Evolutionary conservation across 306 rosid genomes (phyloP).

Genomic region (Corylus americana): DNA sequence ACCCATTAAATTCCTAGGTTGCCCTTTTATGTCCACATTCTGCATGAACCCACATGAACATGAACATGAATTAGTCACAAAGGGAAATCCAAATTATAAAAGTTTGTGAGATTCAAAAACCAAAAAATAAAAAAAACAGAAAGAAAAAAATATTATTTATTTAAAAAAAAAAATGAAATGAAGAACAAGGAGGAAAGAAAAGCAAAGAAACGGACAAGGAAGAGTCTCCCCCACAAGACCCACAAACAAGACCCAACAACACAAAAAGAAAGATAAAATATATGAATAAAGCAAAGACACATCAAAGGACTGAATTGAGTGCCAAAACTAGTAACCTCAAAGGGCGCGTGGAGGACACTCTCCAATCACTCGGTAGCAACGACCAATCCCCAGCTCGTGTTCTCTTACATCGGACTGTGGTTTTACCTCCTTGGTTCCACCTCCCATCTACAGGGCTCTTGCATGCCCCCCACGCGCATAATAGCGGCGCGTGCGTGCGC

Average conservation of each 20-base stretch:
- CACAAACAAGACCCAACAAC: slow-evolving; percentile 50
- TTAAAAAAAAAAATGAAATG: too few relatives aligned
- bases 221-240: slow-evolving; percentile 47
- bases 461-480: slow-evolving; percentile 51
- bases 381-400: slow-evolving; percentile 28
- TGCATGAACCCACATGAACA: slow-evolving; percentile 33
- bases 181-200: slow-evolving; percentile 21
- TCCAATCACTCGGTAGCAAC: slow-evolving; percentile 53
- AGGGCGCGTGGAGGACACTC: slow-evolving; percentile 47
- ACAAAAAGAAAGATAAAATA: neutral
- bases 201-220: slow-evolving; percentile 49
- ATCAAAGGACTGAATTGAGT: slow-evolving; percentile 1
- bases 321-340: neutral
- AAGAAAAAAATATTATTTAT: neutral
- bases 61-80: slow-evolving; percentile 30
- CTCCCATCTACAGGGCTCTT: slow-evolving; percentile 21
- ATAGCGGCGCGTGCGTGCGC: slow-evolving; percentile 34
- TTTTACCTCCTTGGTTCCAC: slow-evolving; percentile 24
- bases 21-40: slow-evolving; percentile 40
- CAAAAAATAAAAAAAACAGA: neutral
- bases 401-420: slow-evolving; percentile 48
- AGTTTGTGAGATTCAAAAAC: slow-evolving; percentile 4
- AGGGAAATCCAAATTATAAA: slow-evolving; percentile 6
- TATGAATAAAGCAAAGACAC: neutral
- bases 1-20: slow-evolving; percentile 54